Percentiles rank a stretch among this genome's conserved stretches.
phyloP scores from a whole-genome alignment of 371 early-diverging fungal species.

The Mucor ambiguus region DNA sequence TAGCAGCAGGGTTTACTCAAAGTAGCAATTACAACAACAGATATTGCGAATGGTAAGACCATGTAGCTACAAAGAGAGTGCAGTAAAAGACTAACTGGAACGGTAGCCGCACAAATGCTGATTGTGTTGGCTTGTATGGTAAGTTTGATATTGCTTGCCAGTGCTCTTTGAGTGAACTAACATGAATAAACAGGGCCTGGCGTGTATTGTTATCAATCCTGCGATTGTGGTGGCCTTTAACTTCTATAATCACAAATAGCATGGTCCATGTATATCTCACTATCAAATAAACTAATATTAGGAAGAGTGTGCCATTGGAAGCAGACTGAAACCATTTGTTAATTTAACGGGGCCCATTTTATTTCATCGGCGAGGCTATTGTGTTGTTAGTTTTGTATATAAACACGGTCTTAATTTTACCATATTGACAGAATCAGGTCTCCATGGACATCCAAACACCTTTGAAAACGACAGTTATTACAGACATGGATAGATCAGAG shows the following conservation, averaged over 20 bases:
- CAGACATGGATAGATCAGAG: neutral
- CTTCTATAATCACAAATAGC: neutral
- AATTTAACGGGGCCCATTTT: neutral
- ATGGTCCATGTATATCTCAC: neutral
- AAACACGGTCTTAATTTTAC: neutral
- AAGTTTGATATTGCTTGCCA: neutral
- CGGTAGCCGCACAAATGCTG: conserved; percentile 13
- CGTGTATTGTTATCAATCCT: neutral
- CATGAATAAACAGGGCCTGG: neutral
- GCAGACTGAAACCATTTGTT: neutral
- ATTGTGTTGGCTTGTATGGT: conserved; percentile 18
- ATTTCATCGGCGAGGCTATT: conserved; percentile 1
- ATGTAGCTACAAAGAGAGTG: neutral
- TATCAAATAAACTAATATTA: neutral
- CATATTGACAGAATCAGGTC: neutral
- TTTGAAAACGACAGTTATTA: neutral
- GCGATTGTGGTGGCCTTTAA: neutral
- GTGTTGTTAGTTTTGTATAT: neutral
- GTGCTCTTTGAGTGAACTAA: neutral
- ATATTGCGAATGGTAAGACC: conserved; percentile 17
- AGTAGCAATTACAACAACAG: neutral
- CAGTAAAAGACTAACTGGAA: neutral
- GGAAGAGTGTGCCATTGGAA: neutral
- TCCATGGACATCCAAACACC: neutral
- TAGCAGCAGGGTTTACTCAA: conserved; percentile 12